phyloP scores from a whole-genome alignment of 768 basidiomycete genomes.

The Kwoniella bestiolae region DNA sequence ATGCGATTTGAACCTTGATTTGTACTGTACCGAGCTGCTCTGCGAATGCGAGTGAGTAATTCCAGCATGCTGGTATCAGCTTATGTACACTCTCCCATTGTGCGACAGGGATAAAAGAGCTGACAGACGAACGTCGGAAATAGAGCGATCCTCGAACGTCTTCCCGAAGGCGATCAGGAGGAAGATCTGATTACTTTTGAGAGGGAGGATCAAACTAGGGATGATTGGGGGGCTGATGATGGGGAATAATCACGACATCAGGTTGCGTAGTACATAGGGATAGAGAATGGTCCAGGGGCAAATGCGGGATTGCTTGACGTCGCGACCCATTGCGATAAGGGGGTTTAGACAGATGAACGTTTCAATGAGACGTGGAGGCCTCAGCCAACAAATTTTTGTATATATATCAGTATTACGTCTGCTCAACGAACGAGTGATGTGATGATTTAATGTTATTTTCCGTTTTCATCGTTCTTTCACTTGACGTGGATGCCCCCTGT shows the following conservation, averaged over 20 bases:
- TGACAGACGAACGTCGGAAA: background rate
- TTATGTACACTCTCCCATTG: background rate
- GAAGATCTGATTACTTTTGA: conserved; percentile 28
- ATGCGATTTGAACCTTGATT: conserved; percentile 62
- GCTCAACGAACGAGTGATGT: background rate
- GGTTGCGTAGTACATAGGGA: too few relatives aligned
- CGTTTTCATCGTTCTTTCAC: background rate
- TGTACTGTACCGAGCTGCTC: conserved; percentile 81
- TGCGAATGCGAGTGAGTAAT: conserved; percentile 74
- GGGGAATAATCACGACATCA: too few relatives aligned
- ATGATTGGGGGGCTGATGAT: conserved; percentile 39
- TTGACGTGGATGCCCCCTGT: too few relatives aligned
- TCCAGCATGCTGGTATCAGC: background rate
- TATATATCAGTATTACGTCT: background rate
- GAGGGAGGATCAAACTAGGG: conserved; percentile 19
- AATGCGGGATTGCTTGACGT: too few relatives aligned
- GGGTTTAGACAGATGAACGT: too few relatives aligned
- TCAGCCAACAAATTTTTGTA: background rate
- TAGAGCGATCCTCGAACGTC: conserved; percentile 47
- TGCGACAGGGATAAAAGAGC: background rate
- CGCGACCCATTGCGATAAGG: too few relatives aligned
- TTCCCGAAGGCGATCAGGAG: conserved; percentile 61
- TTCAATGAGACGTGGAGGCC: too few relatives aligned
- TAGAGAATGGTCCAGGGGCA: too few relatives aligned
- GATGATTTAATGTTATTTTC: background rate